A percentile compares a stretch with the other conserved stretches of the same genome.
Conservation (phyloP, 2,329 filamentous ascomycete genomes). For the Aspergillus neoniger region DNA sequence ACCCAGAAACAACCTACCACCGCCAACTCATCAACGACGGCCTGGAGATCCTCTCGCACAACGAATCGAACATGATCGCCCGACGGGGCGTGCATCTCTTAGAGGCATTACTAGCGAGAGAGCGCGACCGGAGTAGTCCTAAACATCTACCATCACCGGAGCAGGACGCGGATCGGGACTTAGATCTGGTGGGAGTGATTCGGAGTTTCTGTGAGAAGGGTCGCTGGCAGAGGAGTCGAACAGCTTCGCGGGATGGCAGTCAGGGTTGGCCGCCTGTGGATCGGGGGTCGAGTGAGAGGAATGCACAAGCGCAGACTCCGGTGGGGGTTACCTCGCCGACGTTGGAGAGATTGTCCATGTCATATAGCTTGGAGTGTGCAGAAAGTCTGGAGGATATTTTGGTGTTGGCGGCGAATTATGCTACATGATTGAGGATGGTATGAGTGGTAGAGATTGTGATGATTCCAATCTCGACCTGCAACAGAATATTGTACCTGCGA, state of each 20-base stretch:
- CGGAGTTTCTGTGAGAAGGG: conserved; percentile 20
- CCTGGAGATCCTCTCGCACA: conserved; percentile 23
- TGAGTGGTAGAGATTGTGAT: too few relatives aligned
- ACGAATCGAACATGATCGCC: conserved; percentile 29
- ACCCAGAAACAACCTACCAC: conserved; percentile 23
- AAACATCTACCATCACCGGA: neutral
- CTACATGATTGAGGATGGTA: neutral
- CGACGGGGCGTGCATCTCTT: conserved; percentile 25
- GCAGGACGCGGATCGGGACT: neutral
- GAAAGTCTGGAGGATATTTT: conserved; percentile 25
- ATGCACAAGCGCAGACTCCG: neutral
- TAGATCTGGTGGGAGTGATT: conserved; percentile 22
- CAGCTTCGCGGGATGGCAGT: neutral
- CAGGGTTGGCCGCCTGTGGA: conserved; percentile 9
- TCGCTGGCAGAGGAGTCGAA: neutral
- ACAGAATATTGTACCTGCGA: too few relatives aligned
- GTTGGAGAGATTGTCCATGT: conserved; percentile 6
- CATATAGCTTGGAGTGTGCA: conserved; percentile 17
- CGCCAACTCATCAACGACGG: conserved; percentile 24
- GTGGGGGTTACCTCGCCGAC: neutral
- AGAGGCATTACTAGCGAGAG: conserved; percentile 17
- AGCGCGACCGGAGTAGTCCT: neutral
- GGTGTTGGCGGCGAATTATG: conserved; percentile 16
- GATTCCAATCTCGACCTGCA: too few relatives aligned
- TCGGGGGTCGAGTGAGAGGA: neutral